These are phyloP conservation scores for Tricholoma sp. DNA, from an alignment of 768 basidiomycete genomes.

Conservation along the genomic window DNA sequence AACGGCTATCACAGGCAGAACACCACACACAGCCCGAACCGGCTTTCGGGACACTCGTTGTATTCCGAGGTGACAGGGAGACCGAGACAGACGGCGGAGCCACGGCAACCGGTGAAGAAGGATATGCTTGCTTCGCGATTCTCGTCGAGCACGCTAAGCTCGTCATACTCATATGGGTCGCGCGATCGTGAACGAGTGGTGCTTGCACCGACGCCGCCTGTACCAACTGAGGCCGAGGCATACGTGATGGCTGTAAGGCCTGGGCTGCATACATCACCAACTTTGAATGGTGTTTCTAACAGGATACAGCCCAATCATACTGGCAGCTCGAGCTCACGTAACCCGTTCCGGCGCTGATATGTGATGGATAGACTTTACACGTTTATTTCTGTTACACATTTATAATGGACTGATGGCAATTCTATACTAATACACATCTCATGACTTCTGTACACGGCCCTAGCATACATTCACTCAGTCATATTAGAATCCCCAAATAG, in stretches of 20 bases:
- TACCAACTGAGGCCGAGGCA: conserved; percentile 53
- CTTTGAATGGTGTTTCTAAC: conserved; percentile 29
- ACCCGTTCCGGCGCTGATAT: conserved; percentile 47
- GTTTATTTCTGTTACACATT: background rate
- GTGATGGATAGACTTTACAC: background rate
- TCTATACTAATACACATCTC: background rate
- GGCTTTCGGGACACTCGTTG: conserved; percentile 45
- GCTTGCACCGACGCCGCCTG: conserved; percentile 13
- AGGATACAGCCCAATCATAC: conserved; percentile 39
- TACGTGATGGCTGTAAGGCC: conserved; percentile 49
- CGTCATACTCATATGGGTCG: conserved; percentile 24
- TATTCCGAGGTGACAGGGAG: conserved; percentile 69
- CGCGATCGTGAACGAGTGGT: conserved; percentile 10
- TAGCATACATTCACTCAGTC: no score
- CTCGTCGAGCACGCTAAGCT: conserved; percentile 41
- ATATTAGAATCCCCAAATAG: no score
- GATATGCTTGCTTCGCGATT: conserved; percentile 41
- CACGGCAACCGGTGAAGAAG: conserved; percentile 64
- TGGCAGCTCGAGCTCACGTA: conserved; percentile 43
- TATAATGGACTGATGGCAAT: background rate
- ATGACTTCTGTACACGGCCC: background rate
- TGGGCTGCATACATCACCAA: conserved; percentile 20
- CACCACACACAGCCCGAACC: conserved; percentile 17
- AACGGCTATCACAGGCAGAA: conserved; percentile 17
- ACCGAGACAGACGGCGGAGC: conserved; percentile 57